These are phyloP conservation scores for Musa balbisiana DNA, from an alignment of 202 grass and related monocot species.

Conservation along the genomic window DNA sequence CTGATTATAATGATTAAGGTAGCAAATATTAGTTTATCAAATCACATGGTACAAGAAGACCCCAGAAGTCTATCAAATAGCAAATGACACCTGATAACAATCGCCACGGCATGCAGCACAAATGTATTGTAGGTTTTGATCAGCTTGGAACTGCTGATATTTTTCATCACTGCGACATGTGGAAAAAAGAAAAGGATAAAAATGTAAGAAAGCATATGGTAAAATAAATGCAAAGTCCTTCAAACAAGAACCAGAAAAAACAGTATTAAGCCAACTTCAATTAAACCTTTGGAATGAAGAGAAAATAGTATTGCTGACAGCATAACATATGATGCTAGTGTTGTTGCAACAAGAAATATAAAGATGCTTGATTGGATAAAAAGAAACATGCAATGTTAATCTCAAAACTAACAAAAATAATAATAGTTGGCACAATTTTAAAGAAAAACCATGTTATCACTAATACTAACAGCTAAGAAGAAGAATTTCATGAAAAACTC, in stretches of 20 bases:
- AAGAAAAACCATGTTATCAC: neutral
- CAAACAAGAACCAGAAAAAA: neutral
- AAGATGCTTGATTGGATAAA: neutral
- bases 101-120: slow-evolving; percentile 88
- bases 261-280: too few relatives aligned
- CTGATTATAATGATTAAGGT: slow-evolving; percentile 31
- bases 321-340: neutral
- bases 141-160: slow-evolving; percentile 85
- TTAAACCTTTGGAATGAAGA: neutral
- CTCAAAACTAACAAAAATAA: neutral
- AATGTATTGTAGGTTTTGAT: slow-evolving; percentile 80
- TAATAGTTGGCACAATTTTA: neutral
- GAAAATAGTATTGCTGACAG: neutral
- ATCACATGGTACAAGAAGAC: neutral
- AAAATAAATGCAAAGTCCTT: neutral
- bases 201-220: neutral
- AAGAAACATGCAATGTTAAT: neutral
- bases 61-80: slow-evolving; percentile 16
- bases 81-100: slow-evolving; percentile 70
- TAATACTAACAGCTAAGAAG: too few relatives aligned
- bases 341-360: neutral
- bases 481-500: too few relatives aligned
- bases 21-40: neutral
- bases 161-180: slow-evolving; percentile 70
- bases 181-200: slow-evolving; percentile 15